Percentiles rank a stretch among this genome's conserved stretches.
Conservation (phyloP, 805 yeast genomes). For the Saccharomyces kudriavzevii region DNA sequence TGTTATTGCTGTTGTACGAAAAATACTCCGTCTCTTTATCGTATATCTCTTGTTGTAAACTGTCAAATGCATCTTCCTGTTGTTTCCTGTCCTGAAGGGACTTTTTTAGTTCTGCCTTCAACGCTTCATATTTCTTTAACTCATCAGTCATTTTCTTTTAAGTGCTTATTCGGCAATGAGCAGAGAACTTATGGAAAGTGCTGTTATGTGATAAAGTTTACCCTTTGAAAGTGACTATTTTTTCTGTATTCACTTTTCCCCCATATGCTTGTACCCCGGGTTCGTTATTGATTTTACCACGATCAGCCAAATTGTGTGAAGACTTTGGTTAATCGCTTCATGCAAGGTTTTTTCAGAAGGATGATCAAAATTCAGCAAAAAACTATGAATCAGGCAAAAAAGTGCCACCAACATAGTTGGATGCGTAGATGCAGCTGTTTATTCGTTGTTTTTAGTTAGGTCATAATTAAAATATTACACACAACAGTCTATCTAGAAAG, state of each 20-base stretch:
- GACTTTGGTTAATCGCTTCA: not conserved
- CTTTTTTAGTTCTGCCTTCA: conserved; percentile 58
- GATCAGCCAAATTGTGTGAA: not conserved
- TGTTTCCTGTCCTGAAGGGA: conserved; percentile 53
- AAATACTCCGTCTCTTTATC: conserved; percentile 72
- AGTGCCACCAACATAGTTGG: not conserved
- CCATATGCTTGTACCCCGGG: not conserved
- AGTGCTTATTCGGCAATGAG: not conserved
- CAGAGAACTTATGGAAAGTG: not conserved
- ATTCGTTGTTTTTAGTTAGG: not conserved
- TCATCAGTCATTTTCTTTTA: conserved; percentile 14
- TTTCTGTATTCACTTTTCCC: not conserved
- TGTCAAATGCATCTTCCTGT: conserved; percentile 54
- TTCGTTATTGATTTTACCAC: not conserved
- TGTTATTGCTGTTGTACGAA: conserved; percentile 49
- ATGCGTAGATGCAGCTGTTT: not conserved
- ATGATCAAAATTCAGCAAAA: not conserved
- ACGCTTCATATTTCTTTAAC: conserved; percentile 48
- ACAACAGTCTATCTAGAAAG: not conserved
- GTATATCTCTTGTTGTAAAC: conserved; percentile 69
- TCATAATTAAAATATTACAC: not conserved
- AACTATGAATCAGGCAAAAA: not conserved
- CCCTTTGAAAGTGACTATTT: not conserved
- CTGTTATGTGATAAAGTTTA: not conserved
- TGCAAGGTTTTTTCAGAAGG: not conserved